These are phyloP conservation scores for Hypoxylon sp. DNA, from an alignment of 2,329 filamentous ascomycete species.

Conservation along the genomic window DNA sequence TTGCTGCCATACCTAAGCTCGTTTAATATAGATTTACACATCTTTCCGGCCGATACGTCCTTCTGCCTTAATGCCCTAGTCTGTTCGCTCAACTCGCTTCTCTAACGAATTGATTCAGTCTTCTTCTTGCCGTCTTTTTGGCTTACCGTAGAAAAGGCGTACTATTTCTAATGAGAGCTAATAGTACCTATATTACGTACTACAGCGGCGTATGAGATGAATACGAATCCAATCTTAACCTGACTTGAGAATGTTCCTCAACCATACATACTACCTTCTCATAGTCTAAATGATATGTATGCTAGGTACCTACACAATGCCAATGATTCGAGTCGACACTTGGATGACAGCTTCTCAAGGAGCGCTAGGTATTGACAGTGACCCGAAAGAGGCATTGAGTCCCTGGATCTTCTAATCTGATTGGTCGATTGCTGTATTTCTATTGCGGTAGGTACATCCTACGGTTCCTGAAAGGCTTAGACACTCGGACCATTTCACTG, in stretches of 20 bases:
- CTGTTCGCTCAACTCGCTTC: neutral
- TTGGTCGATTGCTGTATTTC: slow-evolving; percentile 8
- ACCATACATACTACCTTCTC: too few relatives aligned
- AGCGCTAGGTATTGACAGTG: neutral
- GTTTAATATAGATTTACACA: too few relatives aligned
- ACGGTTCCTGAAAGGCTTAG: neutral
- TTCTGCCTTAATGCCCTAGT: neutral
- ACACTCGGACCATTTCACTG: slow-evolving; percentile 17
- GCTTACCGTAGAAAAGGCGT: neutral
- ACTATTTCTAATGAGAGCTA: neutral
- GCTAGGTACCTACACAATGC: too few relatives aligned
- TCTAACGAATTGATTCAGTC: neutral
- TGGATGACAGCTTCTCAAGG: too few relatives aligned
- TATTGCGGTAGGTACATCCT: neutral
- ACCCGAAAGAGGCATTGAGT: slow-evolving; percentile 18
- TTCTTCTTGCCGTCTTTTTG: neutral
- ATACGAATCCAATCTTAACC: too few relatives aligned
- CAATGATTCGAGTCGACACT: too few relatives aligned
- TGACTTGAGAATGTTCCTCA: too few relatives aligned
- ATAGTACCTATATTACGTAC: neutral
- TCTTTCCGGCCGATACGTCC: neutral
- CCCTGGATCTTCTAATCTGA: slow-evolving; percentile 4
- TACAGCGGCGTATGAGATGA: neutral
- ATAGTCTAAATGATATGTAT: too few relatives aligned
- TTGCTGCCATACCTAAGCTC: neutral